Evolutionary conservation across 371 early-diverging fungal species (phyloP).

Genomic region (Smittium culicis): DNA sequence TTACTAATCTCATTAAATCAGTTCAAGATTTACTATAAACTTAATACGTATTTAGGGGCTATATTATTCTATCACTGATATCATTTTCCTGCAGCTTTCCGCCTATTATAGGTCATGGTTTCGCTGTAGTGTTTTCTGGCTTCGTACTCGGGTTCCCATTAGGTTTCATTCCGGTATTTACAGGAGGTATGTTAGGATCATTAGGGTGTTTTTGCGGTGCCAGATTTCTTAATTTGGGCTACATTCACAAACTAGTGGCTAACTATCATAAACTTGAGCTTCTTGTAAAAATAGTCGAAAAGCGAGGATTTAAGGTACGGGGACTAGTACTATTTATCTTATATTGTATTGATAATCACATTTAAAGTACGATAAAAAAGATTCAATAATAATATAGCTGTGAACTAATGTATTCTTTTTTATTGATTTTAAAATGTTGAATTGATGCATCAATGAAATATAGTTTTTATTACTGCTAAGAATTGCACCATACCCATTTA

Average conservation of each 20-base stretch:
- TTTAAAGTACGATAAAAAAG: too few relatives aligned
- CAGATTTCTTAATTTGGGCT: slow-evolving; percentile 34
- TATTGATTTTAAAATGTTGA: too few relatives aligned
- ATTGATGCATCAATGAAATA: too few relatives aligned
- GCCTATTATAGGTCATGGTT: slow-evolving; percentile 14
- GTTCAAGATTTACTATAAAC: too few relatives aligned
- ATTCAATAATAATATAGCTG: too few relatives aligned
- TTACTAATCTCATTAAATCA: too few relatives aligned
- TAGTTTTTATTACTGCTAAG: slow-evolving; percentile 50
- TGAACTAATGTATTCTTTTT: too few relatives aligned
- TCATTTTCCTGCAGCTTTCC: slow-evolving; percentile 12
- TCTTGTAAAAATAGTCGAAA: slow-evolving; percentile 48
- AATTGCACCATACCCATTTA: slow-evolving; percentile 63
- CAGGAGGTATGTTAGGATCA: slow-evolving; percentile 36
- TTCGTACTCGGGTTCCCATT: slow-evolving; percentile 28
- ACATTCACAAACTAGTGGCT: slow-evolving; percentile 38
- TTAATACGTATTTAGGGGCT: not conserved
- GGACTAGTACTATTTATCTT: too few relatives aligned
- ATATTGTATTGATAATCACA: too few relatives aligned
- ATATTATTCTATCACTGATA: not conserved
- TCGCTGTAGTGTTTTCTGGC: slow-evolving; percentile 15
- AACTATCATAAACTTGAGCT: slow-evolving; percentile 39
- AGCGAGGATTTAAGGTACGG: slow-evolving; percentile 48
- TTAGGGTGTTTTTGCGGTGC: slow-evolving; percentile 48
- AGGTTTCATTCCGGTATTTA: slow-evolving; percentile 25